Conservation (phyloP, 2,329 filamentous ascomycete species). For the Colletotrichum australisinense region DNA sequence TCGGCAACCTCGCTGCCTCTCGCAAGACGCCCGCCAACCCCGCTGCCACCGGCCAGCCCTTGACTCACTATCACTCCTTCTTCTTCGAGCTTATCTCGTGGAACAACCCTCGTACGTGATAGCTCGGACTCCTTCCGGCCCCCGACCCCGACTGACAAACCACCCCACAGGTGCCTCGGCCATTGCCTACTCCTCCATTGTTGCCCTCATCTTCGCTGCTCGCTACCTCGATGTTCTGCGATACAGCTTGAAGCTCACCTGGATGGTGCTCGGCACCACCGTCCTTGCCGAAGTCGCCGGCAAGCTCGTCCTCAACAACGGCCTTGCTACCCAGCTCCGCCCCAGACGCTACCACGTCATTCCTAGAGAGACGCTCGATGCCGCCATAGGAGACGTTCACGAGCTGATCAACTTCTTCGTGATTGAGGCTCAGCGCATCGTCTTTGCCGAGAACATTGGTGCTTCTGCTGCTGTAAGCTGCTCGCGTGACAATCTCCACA, state of each 20-base stretch:
- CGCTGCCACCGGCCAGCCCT: constrained; percentile 69
- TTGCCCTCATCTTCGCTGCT: constrained; percentile 70
- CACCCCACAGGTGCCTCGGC: constrained; percentile 66
- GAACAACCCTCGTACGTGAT: constrained; percentile 72
- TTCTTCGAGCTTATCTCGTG: constrained; percentile 77
- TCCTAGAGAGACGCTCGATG: constrained; percentile 70
- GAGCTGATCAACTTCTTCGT: constrained; percentile 79
- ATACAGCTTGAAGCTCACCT: constrained; percentile 74
- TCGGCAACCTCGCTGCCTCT: constrained; percentile 68
- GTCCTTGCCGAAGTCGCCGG: constrained; percentile 71
- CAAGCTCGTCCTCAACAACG: constrained; percentile 70
- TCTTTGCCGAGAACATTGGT: constrained; percentile 75
- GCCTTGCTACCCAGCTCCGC: constrained; percentile 73
- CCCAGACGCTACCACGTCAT: constrained; percentile 76
- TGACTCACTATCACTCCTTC: constrained; percentile 78
- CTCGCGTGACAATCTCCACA: constrained; percentile 21
- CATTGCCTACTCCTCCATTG: constrained; percentile 70
- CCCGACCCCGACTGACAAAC: constrained; percentile 23
- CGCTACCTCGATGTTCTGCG: constrained; percentile 75
- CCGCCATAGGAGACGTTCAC: constrained; percentile 71
- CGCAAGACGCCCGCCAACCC: constrained; percentile 65
- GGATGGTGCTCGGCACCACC: constrained; percentile 70
- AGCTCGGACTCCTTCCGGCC: background rate
- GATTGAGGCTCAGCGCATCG: constrained; percentile 75
- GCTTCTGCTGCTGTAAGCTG: constrained; percentile 68